A percentile compares a stretch with the other conserved stretches of the same genome.
phyloP scores from a whole-genome alignment of 2,329 filamentous ascomycete genomes.

The Mollisia scopiformis region DNA sequence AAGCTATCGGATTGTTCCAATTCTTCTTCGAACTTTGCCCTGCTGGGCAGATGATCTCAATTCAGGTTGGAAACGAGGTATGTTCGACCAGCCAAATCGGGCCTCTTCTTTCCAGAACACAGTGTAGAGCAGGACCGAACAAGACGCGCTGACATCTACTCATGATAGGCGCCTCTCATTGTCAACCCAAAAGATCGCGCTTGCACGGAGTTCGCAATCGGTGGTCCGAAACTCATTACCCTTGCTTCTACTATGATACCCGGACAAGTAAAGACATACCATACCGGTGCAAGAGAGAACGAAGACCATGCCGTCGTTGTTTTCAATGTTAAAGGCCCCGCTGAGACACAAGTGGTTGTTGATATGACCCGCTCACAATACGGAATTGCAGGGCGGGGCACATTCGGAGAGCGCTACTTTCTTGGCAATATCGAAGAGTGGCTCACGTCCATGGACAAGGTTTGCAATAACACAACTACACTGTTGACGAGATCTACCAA shows the following conservation, averaged over 20 bases:
- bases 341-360: background rate
- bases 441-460: background rate
- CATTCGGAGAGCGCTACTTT: slow-evolving; percentile 8
- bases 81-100: background rate
- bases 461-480: background rate
- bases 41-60: background rate
- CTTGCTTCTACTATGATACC: background rate
- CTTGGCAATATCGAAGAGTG: background rate
- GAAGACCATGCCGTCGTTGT: background rate
- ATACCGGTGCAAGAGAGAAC: background rate
- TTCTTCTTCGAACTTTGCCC: slow-evolving; percentile 5
- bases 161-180: background rate
- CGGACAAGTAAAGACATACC: background rate
- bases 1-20: slow-evolving; percentile 1
- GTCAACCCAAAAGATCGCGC: background rate
- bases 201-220: background rate
- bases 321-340: background rate
- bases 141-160: background rate
- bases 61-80: slow-evolving; percentile 10
- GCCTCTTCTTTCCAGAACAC: background rate
- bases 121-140: background rate
- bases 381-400: slow-evolving; percentile 1
- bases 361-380: slow-evolving; percentile 12
- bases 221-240: background rate
- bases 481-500: background rate